These are phyloP conservation scores for Teratosphaeria gauchensis DNA, from an alignment of 2,329 filamentous ascomycete genomes.

Conservation along the genomic window DNA sequence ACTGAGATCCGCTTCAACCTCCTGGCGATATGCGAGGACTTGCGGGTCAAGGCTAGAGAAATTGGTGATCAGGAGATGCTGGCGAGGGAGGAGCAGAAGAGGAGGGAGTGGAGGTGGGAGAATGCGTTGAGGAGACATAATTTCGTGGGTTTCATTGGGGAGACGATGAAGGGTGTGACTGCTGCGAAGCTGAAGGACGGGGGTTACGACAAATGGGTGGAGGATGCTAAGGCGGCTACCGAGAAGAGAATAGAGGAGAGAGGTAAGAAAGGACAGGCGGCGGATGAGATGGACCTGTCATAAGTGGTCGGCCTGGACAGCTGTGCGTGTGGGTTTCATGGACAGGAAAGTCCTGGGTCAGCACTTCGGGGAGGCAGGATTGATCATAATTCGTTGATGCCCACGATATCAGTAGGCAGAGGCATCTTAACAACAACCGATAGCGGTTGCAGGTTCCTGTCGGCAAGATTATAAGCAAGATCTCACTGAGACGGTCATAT, in stretches of 20 bases:
- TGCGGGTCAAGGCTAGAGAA: slow-evolving; percentile 65
- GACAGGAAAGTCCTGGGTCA: not conserved
- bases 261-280: slow-evolving; percentile 30
- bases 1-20: slow-evolving; percentile 93
- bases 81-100: slow-evolving; percentile 71
- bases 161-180: slow-evolving; percentile 82
- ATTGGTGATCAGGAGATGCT: slow-evolving; percentile 74
- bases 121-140: slow-evolving; percentile 88
- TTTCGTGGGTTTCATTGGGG: slow-evolving; percentile 90
- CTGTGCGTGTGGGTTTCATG: not conserved
- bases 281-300: slow-evolving; percentile 31
- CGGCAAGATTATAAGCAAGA: no score
- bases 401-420: no score
- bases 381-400: no score
- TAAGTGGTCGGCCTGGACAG: slow-evolving; percentile 4
- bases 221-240: slow-evolving; percentile 53
- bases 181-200: slow-evolving; percentile 55
- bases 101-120: slow-evolving; percentile 84
- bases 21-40: slow-evolving; percentile 80
- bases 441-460: no score
- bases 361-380: no score
- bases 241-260: slow-evolving; percentile 39
- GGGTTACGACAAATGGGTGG: slow-evolving; percentile 64
- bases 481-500: not conserved
- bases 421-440: no score